A percentile compares a stretch with the other conserved stretches of the same genome.
These are phyloP conservation scores for Ehretia macrophylla DNA, from an alignment of 257 asterid species.

Conservation along the genomic window DNA sequence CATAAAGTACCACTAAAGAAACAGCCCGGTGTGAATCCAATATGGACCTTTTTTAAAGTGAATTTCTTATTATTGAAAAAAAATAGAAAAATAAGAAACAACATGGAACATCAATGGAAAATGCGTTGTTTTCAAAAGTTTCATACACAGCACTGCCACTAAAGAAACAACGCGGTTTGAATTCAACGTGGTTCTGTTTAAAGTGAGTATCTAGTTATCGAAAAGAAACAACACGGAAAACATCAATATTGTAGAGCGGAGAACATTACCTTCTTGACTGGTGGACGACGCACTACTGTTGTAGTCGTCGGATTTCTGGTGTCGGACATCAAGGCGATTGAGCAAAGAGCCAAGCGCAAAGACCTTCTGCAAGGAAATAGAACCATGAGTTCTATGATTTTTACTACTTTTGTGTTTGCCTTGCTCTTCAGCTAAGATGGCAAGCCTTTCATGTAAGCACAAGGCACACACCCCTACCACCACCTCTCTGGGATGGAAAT, in stretches of 20 bases:
- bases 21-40: no score
- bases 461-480: conserved; percentile 72
- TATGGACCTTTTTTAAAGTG: no score
- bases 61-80: no score
- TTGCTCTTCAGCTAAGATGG: conserved; percentile 49
- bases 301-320: conserved; percentile 28
- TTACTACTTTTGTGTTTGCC: not conserved
- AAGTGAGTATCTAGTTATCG: no score
- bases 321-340: conserved; percentile 41
- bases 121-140: no score
- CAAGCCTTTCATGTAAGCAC: conserved; percentile 72
- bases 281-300: conserved; percentile 34
- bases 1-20: no score
- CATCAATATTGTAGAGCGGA: not conserved
- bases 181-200: no score
- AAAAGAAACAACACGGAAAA: no score
- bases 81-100: no score
- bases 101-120: no score
- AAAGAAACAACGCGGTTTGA: no score
- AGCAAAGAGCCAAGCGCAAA: conserved; percentile 57
- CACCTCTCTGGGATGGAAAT: conserved; percentile 53
- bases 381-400: not conserved
- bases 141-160: no score
- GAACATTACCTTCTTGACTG: conserved; percentile 56
- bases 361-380: conserved; percentile 41